Percentiles rank a stretch among this genome's conserved stretches.
Conservation (phyloP, 2,329 filamentous ascomycete species). For the Sporothrix protearum region DNA sequence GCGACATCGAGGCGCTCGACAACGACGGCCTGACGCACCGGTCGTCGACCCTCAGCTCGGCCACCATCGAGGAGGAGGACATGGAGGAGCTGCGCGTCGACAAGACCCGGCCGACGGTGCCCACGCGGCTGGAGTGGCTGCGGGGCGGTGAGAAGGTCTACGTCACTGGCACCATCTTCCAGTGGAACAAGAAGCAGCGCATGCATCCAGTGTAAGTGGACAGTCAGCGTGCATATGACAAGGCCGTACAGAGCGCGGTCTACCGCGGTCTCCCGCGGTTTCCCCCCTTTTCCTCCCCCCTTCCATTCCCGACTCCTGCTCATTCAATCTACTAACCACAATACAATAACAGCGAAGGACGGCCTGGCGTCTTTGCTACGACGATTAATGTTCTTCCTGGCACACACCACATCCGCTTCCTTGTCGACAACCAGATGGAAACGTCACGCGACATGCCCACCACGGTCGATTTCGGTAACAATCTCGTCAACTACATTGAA, state of each 20-base stretch:
- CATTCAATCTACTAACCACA: neutral
- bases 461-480: conserved; percentile 96
- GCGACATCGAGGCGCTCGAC: conserved; percentile 52
- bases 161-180: conserved; percentile 94
- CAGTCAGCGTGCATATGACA: neutral
- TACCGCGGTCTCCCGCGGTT: neutral
- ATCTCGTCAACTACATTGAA: conserved; percentile 97
- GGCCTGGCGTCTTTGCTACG: conserved; percentile 66
- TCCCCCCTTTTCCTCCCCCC: neutral
- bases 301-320: neutral
- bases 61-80: conserved; percentile 54
- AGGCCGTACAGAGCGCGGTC: no score
- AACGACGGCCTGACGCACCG: conserved; percentile 49
- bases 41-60: conserved; percentile 57
- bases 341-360: conserved; percentile 45
- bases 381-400: conserved; percentile 82
- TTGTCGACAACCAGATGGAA: conserved; percentile 90
- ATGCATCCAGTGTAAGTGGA: conserved; percentile 80
- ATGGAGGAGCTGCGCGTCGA: conserved; percentile 74
- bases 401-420: conserved; percentile 94
- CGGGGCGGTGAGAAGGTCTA: conserved; percentile 84
- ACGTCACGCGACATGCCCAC: conserved; percentile 85
- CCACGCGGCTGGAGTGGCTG: conserved; percentile 82
- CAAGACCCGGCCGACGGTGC: conserved; percentile 72
- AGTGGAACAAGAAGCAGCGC: conserved; percentile 93